Evolutionary conservation across 495 filamentous ascomycete genomes (phyloP).

Genomic region (Penicillium samsonianum): DNA sequence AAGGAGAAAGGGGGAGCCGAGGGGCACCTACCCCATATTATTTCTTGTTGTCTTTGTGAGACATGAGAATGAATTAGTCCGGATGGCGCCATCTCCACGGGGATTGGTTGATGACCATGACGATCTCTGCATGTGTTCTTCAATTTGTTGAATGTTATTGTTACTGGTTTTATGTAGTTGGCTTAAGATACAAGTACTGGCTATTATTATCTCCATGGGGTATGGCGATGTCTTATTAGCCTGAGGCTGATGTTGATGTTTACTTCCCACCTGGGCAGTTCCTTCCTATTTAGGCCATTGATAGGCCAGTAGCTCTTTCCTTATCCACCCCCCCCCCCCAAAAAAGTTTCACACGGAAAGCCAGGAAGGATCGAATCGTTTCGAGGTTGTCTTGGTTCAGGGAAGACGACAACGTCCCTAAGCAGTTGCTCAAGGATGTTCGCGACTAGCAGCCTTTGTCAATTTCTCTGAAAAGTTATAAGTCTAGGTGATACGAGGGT

Average conservation of each 20-base stretch:
- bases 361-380: too few species aligned
- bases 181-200: neutral
- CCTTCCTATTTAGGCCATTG: too few species aligned
- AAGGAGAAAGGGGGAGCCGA: slow-evolving; percentile 9
- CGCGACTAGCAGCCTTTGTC: too few species aligned
- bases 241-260: neutral
- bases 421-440: too few species aligned
- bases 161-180: neutral
- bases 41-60: slow-evolving; percentile 1
- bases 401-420: too few species aligned
- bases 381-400: too few species aligned
- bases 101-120: slow-evolving; percentile 24
- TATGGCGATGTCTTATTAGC: neutral
- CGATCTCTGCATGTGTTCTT: slow-evolving; percentile 21
- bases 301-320: too few species aligned
- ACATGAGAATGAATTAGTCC: slow-evolving; percentile 33
- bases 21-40: neutral
- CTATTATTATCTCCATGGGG: neutral
- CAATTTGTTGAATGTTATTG: slow-evolving; percentile 6
- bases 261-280: neutral
- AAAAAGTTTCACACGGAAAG: too few species aligned
- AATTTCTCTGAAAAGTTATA: too few species aligned
- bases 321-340: too few species aligned
- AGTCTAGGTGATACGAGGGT: too few species aligned
- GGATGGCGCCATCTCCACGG: slow-evolving; percentile 37